phyloP scores from a whole-genome alignment of 495 filamentous ascomycete species.

The Trypethelium eluteriae region DNA sequence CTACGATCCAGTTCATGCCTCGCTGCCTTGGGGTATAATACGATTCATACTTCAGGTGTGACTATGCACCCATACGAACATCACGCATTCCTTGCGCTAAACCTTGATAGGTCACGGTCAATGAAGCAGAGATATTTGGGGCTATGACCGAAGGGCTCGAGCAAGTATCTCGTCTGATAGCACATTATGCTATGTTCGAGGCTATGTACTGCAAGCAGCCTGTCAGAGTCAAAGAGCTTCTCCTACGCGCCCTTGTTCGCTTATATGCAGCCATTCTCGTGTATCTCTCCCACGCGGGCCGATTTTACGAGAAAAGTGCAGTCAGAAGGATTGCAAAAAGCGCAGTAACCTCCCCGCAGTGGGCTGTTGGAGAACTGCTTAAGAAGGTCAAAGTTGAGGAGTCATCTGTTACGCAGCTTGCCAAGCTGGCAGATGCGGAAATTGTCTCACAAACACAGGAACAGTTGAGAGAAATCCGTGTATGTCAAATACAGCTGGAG shows the following conservation, averaged over 20 bases:
- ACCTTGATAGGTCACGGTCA: constrained; percentile 3
- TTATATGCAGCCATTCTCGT: constrained; percentile 12
- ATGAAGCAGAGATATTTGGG: constrained; percentile 7
- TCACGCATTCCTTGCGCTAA: background rate
- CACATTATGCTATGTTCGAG: constrained; percentile 5
- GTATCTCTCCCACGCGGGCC: constrained; percentile 12
- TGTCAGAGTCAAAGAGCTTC: background rate
- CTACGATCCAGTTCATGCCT: constrained; percentile 39
- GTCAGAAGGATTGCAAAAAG: background rate
- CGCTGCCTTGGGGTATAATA: constrained; percentile 43
- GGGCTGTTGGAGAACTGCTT: constrained; percentile 2
- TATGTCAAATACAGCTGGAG: constrained; percentile 1
- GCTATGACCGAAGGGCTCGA: constrained; percentile 10
- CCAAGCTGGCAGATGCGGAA: constrained; percentile 10
- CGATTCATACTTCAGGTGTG: constrained; percentile 38
- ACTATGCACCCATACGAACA: background rate
- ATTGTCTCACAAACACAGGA: background rate
- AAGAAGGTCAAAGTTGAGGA: background rate
- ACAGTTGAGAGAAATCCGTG: constrained; percentile 14
- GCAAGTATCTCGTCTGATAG: background rate
- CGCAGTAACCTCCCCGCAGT: background rate
- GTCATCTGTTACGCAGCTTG: constrained; percentile 8
- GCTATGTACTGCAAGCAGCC: background rate
- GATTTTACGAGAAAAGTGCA: constrained; percentile 10
- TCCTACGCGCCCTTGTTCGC: constrained; percentile 5